phyloP scores from a whole-genome alignment of 495 filamentous ascomycete genomes.

The Xylaria cubensis region DNA sequence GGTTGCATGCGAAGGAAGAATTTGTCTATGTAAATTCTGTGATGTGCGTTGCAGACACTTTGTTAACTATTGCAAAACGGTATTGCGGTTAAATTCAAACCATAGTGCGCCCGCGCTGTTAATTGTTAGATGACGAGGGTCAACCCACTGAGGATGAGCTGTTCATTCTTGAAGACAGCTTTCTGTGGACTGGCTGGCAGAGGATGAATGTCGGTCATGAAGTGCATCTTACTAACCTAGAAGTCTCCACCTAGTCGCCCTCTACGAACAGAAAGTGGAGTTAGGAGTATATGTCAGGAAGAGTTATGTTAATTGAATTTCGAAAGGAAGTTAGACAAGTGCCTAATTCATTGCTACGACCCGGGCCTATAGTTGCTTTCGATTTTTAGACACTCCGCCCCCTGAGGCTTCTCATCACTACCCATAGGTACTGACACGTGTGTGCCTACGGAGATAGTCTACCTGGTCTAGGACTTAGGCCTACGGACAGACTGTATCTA shows the following conservation, averaged over 20 bases:
- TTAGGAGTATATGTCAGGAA: neutral
- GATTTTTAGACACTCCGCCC: no score
- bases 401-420: no score
- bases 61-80: constrained; percentile 24
- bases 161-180: neutral
- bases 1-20: constrained; percentile 54
- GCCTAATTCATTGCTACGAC: no score
- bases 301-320: no score
- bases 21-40: constrained; percentile 49
- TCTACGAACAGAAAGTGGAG: constrained; percentile 18
- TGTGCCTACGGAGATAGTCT: no score
- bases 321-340: no score
- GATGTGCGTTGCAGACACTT: constrained; percentile 29
- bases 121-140: neutral
- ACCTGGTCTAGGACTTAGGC: neutral
- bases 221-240: no score
- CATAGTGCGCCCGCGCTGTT: neutral
- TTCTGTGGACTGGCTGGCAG: neutral
- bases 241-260: constrained; percentile 9
- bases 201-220: neutral
- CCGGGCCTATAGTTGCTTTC: no score
- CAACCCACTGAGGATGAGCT: neutral
- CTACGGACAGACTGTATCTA: neutral
- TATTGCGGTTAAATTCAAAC: constrained; percentile 13
- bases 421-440: no score